Conservation (phyloP, 306 rosid species). For the Hippophae tibetana region DNA sequence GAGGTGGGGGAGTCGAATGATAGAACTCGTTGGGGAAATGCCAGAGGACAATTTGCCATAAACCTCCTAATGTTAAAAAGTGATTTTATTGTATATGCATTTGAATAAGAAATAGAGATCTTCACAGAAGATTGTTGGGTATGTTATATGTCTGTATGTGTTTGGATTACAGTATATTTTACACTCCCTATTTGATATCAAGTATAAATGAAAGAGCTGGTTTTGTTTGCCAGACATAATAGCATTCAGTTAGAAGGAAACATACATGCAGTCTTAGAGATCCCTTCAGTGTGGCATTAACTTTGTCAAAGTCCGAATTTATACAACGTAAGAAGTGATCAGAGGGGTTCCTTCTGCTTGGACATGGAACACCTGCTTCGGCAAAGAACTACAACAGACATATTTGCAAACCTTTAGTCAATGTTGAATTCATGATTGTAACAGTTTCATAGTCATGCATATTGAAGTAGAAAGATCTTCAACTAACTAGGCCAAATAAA, state of each 20-base stretch:
- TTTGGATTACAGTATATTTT: no score
- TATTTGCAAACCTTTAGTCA: constrained; percentile 3
- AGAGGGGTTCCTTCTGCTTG: constrained; percentile 70
- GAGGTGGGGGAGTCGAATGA: no score
- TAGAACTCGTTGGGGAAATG: no score
- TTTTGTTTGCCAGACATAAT: not conserved
- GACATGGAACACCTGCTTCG: constrained; percentile 84
- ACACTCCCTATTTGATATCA: no score
- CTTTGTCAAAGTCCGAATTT: constrained; percentile 72
- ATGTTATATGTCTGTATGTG: no score
- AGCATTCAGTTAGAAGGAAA: constrained; percentile 1
- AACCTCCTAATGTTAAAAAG: no score
- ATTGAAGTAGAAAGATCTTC: not conserved
- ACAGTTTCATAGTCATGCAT: not conserved
- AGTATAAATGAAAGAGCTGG: not conserved
- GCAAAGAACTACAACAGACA: constrained; percentile 50
- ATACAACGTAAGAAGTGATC: constrained; percentile 79
- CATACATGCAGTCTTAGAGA: constrained; percentile 63
- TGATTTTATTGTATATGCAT: no score
- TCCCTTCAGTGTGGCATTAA: constrained; percentile 73
- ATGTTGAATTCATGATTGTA: not conserved
- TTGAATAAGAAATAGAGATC: no score
- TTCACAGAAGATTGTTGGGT: no score
- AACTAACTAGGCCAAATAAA: no score
- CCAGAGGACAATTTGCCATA: no score